These are phyloP conservation scores for Trichoderma sp. DNA, from an alignment of 2,329 filamentous ascomycete species.

Conservation along the genomic window DNA sequence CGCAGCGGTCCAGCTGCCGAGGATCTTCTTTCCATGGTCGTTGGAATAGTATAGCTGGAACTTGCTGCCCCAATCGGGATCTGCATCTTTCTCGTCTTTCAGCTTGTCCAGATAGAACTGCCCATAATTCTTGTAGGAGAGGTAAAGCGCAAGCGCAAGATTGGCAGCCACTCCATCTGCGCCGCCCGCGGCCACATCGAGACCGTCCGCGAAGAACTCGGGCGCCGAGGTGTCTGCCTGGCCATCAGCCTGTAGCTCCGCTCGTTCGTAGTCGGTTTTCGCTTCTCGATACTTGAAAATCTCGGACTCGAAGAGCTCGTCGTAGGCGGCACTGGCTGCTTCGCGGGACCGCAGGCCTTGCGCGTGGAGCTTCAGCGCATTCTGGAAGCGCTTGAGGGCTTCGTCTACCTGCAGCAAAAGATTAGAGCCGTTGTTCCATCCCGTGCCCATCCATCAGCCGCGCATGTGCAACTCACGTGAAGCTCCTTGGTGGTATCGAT, in stretches of 20 bases:
- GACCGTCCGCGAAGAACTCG: conserved; percentile 53
- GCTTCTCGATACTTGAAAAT: conserved; percentile 93
- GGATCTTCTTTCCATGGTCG: conserved; percentile 48
- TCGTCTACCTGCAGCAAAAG: conserved; percentile 73
- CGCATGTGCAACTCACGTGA: conserved; percentile 54
- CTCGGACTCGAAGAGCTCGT: conserved; percentile 82
- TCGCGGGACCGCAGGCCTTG: conserved; percentile 77
- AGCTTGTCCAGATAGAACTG: conserved; percentile 79
- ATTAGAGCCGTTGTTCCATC: neutral
- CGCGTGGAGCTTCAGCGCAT: conserved; percentile 85
- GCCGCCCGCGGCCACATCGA: conserved; percentile 62
- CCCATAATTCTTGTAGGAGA: conserved; percentile 94
- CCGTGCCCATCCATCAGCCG: rapidly evolving
- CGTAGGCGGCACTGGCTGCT: conserved; percentile 79
- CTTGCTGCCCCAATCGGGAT: conserved; percentile 54
- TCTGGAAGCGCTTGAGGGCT: conserved; percentile 91
- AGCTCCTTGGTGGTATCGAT: conserved; percentile 94
- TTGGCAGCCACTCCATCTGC: conserved; percentile 77
- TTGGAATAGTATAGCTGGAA: conserved; percentile 36
- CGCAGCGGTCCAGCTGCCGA: conserved; percentile 60
- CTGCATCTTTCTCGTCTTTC: conserved; percentile 42
- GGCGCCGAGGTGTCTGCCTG: conserved; percentile 45
- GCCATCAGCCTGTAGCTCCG: conserved; percentile 58
- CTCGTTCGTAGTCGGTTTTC: conserved; percentile 77
- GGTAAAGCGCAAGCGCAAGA: conserved; percentile 84